Conservation (phyloP, 2,329 filamentous ascomycete genomes). For the Colletotrichum sp. region DNA sequence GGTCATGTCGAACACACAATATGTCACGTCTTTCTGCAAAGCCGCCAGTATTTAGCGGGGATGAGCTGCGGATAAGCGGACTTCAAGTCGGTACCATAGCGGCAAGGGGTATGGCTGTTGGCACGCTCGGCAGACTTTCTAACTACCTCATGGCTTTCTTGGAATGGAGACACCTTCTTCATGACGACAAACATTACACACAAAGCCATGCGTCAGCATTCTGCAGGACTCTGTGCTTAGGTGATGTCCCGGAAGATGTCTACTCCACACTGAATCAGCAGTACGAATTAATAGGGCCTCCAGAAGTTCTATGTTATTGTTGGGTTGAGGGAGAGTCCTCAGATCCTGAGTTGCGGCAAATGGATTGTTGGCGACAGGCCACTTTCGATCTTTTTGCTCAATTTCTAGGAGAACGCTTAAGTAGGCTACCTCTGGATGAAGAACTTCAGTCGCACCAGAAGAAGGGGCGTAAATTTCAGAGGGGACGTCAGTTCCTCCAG, state of each 20-base stretch:
- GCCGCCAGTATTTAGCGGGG: not conserved
- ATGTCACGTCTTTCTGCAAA: no score
- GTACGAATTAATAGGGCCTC: not conserved
- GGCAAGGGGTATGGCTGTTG: not conserved
- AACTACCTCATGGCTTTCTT: not conserved
- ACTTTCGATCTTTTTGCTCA: not conserved
- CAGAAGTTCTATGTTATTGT: no score
- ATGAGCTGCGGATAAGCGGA: rapidly evolving
- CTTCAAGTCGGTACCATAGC: rapidly evolving
- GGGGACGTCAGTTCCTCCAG: not conserved
- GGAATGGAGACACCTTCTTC: not conserved
- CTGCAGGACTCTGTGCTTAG: rapidly evolving
- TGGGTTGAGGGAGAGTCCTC: not conserved
- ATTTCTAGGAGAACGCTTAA: not conserved
- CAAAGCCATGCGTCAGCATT: rapidly evolving
- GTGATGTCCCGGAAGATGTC: rapidly evolving
- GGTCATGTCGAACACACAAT: no score
- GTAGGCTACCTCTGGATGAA: rapidly evolving
- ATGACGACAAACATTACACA: rapidly evolving
- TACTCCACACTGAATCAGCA: rapidly evolving
- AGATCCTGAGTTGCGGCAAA: rapidly evolving
- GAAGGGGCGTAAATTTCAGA: rapidly evolving
- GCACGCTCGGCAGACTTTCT: rapidly evolving
- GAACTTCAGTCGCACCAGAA: rapidly evolving
- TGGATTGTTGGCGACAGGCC: rapidly evolving